Base-by-base conservation (phyloP, 345 rosid species). In the Diplotaxis tenuifolia region DNA sequence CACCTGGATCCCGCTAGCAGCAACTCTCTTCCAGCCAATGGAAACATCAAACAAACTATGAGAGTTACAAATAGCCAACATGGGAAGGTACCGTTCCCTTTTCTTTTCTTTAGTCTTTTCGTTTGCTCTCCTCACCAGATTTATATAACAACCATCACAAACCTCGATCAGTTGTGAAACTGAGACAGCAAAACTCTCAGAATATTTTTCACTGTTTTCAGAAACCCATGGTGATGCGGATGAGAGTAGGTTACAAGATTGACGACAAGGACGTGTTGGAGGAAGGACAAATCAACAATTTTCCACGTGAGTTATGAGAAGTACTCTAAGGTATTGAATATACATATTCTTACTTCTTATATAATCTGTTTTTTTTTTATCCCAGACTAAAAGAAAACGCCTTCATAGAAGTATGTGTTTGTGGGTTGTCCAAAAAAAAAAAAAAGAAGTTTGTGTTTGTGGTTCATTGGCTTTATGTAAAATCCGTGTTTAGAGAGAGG, bases 191-290 rank as follows among this genome's bases (percentile, higher is more conserved):
- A 28, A 64, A 55, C 15, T 25, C 22, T 19, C 6, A 58, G 12
- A 74, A 8, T 23, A 67, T 4, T 63, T 0, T 63, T 53, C 9
- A 15, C 50, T 34, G 74, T 84, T 78, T 36, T 70, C 92, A 91
- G 98, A 94, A 91, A 89, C 68, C 93, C 57, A 91, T 91, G 54
- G 86, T 94, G 76, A 89, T 94, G 96, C 86, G 96, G 45, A 80
- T 85, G 80, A 84, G 95, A 86, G 85, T 88, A 78, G 85, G 93
- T 45, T 94, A 94, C 88, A 91, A 89, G 85, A 56, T 79, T 69
- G 83, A 91, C 75, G 81, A 78, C 68, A 89, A 87, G 81, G 96
- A 88, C 75, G 81, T 82, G 63, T 78, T 91, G 82, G 98, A 94
- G 80, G 96, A 88, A 88, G 98, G 93, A 58, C 98, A 94, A 76